These are phyloP conservation scores for Escallonia herrerae DNA, from an alignment of 129 eudicot species.

Conservation along the genomic window DNA sequence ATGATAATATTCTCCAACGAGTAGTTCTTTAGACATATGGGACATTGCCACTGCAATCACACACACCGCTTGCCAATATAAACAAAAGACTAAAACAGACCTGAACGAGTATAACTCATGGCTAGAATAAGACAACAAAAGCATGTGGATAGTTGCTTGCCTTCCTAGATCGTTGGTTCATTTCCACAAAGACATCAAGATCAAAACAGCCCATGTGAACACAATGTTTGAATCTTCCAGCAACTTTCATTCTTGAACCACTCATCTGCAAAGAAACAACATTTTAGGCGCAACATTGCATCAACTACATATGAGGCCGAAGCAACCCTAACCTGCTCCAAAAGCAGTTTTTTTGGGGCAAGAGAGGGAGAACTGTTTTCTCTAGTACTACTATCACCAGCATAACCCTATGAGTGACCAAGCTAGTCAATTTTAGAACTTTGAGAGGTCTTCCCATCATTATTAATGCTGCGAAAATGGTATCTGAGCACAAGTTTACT, in stretches of 20 bases:
- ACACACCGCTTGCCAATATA: conserved; percentile 8
- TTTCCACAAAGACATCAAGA: conserved; percentile 82
- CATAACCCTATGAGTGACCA: no score
- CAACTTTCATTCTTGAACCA: conserved; percentile 94
- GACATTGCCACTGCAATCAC: conserved; percentile 95
- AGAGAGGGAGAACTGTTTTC: no score
- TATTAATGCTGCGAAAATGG: no score
- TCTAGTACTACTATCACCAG: no score
- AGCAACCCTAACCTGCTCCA: no score
- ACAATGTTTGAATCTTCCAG: conserved; percentile 96
- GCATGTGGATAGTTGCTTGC: conserved; percentile 39
- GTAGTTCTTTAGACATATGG: conserved; percentile 89
- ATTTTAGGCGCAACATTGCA: no score
- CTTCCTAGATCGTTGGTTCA: conserved; percentile 95
- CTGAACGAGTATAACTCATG: neutral
- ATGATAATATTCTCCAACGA: conserved; percentile 76
- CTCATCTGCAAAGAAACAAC: conserved; percentile 52
- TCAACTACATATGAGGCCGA: no score
- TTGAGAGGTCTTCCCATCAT: no score
- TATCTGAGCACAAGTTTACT: no score
- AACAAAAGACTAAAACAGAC: neutral
- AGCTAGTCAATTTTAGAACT: no score
- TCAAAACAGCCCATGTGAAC: conserved; percentile 97
- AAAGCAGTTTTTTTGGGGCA: no score
- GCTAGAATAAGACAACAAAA: neutral